A percentile compares a stretch with the other conserved stretches of the same genome.
These are phyloP conservation scores for Penicillium simplicissimum DNA, from an alignment of 495 filamentous ascomycete genomes.

Conservation along the genomic window DNA sequence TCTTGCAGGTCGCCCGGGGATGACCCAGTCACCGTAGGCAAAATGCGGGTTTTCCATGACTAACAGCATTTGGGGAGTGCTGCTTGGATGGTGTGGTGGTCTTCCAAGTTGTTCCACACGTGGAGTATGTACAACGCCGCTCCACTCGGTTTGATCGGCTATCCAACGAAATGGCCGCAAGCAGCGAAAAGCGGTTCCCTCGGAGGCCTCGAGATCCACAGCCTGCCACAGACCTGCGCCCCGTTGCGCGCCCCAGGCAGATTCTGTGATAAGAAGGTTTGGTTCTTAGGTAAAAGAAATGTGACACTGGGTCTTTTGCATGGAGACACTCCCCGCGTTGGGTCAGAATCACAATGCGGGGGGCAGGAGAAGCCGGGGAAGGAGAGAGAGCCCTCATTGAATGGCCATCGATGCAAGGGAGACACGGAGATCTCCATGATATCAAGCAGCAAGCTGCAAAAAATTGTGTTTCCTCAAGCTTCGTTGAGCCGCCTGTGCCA, in stretches of 20 bases:
- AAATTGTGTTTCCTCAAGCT: background rate
- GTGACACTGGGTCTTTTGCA: slow-evolving; percentile 11
- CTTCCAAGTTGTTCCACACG: slow-evolving; percentile 20
- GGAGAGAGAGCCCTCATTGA: background rate
- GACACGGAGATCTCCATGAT: background rate
- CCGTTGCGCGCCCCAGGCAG: slow-evolving; percentile 5
- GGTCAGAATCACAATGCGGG: background rate
- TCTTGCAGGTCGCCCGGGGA: background rate
- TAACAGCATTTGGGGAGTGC: slow-evolving; percentile 8
- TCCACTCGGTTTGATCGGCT: slow-evolving; percentile 24
- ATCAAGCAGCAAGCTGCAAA: background rate
- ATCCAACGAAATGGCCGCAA: slow-evolving; percentile 25
- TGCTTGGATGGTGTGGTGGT: slow-evolving; percentile 8
- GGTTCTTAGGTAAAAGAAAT: slow-evolving; percentile 34
- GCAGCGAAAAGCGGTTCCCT: slow-evolving; percentile 12
- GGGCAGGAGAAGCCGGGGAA: background rate
- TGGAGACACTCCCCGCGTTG: slow-evolving; percentile 10
- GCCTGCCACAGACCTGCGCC: slow-evolving; percentile 1
- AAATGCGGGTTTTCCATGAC: slow-evolving; percentile 16
- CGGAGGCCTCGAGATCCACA: background rate
- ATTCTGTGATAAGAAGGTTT: slow-evolving; percentile 29
- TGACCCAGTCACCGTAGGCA: background rate
- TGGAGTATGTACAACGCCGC: slow-evolving; percentile 31
- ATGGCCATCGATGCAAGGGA: background rate
- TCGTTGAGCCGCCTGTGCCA: background rate